These are phyloP conservation scores for Mucor circinelloides DNA, from an alignment of 371 early-diverging fungal genomes.

Conservation along the genomic window DNA sequence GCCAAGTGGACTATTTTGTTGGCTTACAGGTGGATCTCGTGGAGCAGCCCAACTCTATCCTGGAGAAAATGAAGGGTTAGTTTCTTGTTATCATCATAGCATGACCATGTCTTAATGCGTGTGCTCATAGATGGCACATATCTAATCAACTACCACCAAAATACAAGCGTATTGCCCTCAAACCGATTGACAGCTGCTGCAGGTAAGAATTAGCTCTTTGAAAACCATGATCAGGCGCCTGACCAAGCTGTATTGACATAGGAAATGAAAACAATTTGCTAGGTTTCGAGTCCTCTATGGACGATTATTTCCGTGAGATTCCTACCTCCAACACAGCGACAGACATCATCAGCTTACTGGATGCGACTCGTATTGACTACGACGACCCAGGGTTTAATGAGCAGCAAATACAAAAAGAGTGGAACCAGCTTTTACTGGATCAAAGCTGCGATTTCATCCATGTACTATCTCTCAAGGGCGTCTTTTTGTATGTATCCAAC, in stretches of 20 bases:
- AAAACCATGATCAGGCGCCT: neutral
- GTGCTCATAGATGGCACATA: conserved; percentile 21
- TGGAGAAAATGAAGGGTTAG: conserved; percentile 50
- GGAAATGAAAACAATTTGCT: neutral
- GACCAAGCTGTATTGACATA: neutral
- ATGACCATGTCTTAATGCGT: neutral
- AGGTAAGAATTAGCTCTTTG: neutral
- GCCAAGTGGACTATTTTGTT: conserved; percentile 59
- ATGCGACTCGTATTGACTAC: conserved; percentile 4
- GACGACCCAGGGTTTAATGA: conserved; percentile 12
- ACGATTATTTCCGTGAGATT: conserved; percentile 28
- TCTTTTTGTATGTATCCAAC: conserved; percentile 58
- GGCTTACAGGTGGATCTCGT: conserved; percentile 70
- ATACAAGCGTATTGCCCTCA: conserved; percentile 2
- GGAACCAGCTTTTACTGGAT: conserved; percentile 39
- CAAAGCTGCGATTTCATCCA: conserved; percentile 55
- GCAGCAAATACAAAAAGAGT: conserved; percentile 25
- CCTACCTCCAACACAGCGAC: conserved; percentile 1
- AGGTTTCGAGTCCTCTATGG: neutral
- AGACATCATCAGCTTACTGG: conserved; percentile 2
- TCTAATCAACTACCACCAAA: conserved; percentile 30
- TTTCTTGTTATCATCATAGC: neutral
- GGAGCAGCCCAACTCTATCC: conserved; percentile 63
- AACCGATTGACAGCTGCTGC: neutral
- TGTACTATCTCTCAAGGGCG: conserved; percentile 63